A percentile compares a stretch with the other conserved stretches of the same genome.
These are phyloP conservation scores for Metschnikowia hibisci DNA, from an alignment of 805 yeast genomes.

Conservation along the genomic window DNA sequence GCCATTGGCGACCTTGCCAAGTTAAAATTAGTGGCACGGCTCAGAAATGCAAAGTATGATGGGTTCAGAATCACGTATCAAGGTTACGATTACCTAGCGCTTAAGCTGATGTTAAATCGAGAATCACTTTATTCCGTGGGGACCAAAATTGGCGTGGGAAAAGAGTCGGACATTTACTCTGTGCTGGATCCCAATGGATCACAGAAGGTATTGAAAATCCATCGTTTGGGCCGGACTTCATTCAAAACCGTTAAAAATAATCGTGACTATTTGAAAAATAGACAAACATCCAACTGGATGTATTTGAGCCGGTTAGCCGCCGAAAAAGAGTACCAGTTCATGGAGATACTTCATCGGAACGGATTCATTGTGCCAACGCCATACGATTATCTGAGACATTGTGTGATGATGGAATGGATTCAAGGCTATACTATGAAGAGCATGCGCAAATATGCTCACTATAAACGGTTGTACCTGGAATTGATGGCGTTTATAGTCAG, in stretches of 20 bases:
- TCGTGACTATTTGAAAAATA: slow-evolving; percentile 80
- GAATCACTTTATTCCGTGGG: slow-evolving; percentile 76
- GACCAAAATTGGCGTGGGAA: slow-evolving; percentile 90
- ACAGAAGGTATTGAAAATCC: slow-evolving; percentile 78
- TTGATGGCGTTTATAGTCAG: slow-evolving; percentile 83
- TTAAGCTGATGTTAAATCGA: slow-evolving; percentile 76
- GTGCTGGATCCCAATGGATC: slow-evolving; percentile 64
- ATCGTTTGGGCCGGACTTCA: slow-evolving; percentile 90
- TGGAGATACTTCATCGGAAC: slow-evolving; percentile 66
- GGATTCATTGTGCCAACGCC: slow-evolving; percentile 89
- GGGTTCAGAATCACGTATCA: slow-evolving; percentile 86
- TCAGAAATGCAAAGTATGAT: slow-evolving; percentile 90
- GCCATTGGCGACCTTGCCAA: slow-evolving; percentile 86
- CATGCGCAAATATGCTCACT: slow-evolving; percentile 63
- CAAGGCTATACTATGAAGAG: slow-evolving; percentile 89
- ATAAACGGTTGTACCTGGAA: slow-evolving; percentile 71
- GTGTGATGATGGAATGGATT: slow-evolving; percentile 88
- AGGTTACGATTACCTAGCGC: slow-evolving; percentile 90
- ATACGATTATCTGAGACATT: slow-evolving; percentile 84
- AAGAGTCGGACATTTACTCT: slow-evolving; percentile 91
- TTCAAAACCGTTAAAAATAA: slow-evolving; percentile 90
- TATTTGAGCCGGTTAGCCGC: slow-evolving; percentile 86
- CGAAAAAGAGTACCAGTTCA: slow-evolving; percentile 83
- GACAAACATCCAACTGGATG: slow-evolving; percentile 88
- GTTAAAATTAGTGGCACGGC: slow-evolving; percentile 66